A percentile compares a stretch with the other conserved stretches of the same genome.
These are phyloP conservation scores for Ilex paraguariensis DNA, from an alignment of 305 asterid genomes.

Conservation along the genomic window DNA sequence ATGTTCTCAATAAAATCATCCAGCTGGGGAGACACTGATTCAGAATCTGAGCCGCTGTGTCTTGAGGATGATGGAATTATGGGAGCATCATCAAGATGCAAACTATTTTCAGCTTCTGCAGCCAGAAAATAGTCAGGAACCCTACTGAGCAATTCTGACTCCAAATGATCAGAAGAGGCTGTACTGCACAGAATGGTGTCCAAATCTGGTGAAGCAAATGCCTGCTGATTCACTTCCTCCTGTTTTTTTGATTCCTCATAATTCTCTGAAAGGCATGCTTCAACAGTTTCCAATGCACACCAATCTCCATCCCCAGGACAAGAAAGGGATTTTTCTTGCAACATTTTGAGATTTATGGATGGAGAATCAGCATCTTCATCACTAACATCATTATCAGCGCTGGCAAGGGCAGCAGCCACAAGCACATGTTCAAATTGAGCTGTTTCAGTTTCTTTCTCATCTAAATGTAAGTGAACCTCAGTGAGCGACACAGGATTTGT, in stretches of 20 bases:
- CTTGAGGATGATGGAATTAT: background rate
- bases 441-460: conserved; percentile 20
- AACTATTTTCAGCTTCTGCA: background rate
- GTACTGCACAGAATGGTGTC: too few relatives aligned
- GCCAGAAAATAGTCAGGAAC: background rate
- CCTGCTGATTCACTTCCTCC: background rate
- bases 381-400: conserved; percentile 18
- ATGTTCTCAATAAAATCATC: background rate
- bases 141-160: too few relatives aligned
- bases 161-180: too few relatives aligned
- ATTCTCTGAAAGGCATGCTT: conserved; percentile 17
- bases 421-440: conserved; percentile 21
- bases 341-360: conserved; percentile 24
- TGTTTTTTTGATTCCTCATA: conserved; percentile 20
- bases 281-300: conserved; percentile 27
- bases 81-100: background rate
- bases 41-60: background rate
- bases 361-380: conserved; percentile 17
- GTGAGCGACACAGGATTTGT: conserved; percentile 21
- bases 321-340: conserved; percentile 29
- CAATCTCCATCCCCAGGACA: conserved; percentile 25
- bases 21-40: background rate
- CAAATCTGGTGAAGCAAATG: background rate
- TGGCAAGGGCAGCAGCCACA: conserved; percentile 24
- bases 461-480: conserved; percentile 23